phyloP scores from a whole-genome alignment of 2,329 filamentous ascomycete species.

The Drechslerella coelobrocha region DNA sequence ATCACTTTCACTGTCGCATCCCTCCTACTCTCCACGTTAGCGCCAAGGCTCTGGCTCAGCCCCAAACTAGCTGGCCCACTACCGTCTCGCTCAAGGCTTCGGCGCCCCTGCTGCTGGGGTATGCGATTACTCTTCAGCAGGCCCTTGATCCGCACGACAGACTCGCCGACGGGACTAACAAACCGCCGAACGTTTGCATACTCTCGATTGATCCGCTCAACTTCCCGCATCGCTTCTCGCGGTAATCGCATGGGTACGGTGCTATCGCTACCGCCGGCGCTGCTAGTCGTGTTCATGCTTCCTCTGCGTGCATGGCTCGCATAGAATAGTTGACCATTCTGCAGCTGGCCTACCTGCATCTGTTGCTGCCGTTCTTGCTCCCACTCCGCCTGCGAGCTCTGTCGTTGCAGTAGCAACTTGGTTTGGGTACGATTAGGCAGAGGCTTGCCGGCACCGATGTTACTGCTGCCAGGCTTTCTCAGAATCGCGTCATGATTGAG shows the following conservation, averaged over 20 bases:
- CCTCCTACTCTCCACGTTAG: constrained; percentile 33
- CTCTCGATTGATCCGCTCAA: constrained; percentile 45
- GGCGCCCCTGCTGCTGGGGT: constrained; percentile 25
- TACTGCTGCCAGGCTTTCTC: constrained; percentile 44
- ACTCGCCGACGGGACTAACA: constrained; percentile 44
- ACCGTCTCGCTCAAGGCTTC: constrained; percentile 44
- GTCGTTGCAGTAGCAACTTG: constrained; percentile 42
- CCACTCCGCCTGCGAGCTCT: constrained; percentile 46
- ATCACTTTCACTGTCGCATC: constrained; percentile 24
- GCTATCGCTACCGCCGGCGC: constrained; percentile 7
- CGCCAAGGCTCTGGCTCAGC: constrained; percentile 45
- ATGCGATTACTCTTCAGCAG: constrained; percentile 38
- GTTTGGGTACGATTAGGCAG: constrained; percentile 47
- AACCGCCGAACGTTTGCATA: constrained; percentile 48
- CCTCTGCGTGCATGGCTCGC: constrained; percentile 40
- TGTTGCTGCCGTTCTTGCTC: constrained; percentile 34
- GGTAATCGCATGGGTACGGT: constrained; percentile 9
- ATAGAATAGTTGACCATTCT: constrained; percentile 43
- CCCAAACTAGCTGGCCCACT: constrained; percentile 40
- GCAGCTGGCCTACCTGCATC: constrained; percentile 26
- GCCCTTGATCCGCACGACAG: constrained; percentile 30
- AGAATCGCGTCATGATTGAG: constrained; percentile 45
- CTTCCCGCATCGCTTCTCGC: constrained; percentile 35
- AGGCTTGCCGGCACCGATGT: constrained; percentile 43
- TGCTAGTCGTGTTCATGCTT: constrained; percentile 40